These are phyloP conservation scores for Paraphaeosphaeria minitans DNA, from an alignment of 2,329 filamentous ascomycete genomes.

Conservation along the genomic window DNA sequence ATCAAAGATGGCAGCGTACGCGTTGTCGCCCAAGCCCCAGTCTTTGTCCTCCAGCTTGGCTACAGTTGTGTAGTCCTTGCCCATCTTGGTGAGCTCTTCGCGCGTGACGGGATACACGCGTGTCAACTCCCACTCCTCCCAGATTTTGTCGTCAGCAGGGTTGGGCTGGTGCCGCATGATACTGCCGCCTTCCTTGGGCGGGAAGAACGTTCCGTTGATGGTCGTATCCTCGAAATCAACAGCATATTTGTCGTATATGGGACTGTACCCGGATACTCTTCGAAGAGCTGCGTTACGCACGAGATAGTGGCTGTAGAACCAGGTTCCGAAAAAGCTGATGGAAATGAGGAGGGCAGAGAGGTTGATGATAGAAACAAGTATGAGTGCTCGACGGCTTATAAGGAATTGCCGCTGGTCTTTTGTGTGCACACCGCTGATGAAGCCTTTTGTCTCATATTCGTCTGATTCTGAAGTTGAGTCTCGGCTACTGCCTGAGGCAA, in stretches of 20 bases:
- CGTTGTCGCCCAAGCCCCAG: slow-evolving; percentile 19
- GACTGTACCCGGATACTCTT: slow-evolving; percentile 14
- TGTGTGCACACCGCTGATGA: slow-evolving; percentile 2
- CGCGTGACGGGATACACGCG: slow-evolving; percentile 10
- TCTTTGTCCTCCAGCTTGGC: slow-evolving; percentile 11
- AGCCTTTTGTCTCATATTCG: slow-evolving; percentile 9
- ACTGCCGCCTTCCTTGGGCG: slow-evolving; percentile 3
- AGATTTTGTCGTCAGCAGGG: slow-evolving; percentile 6
- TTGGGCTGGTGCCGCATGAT: slow-evolving; percentile 8
- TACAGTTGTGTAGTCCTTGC: slow-evolving; percentile 7
- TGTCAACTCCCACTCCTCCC: slow-evolving; percentile 11
- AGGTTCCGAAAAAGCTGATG: slow-evolving; percentile 1
- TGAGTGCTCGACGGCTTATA: background rate
- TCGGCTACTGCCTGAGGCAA: slow-evolving; percentile 1
- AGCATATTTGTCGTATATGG: slow-evolving; percentile 12
- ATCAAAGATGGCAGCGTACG: slow-evolving; percentile 20
- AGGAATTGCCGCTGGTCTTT: background rate
- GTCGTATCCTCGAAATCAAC: slow-evolving; percentile 7
- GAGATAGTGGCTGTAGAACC: slow-evolving; percentile 3
- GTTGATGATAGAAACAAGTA: background rate
- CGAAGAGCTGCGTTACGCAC: slow-evolving; percentile 14
- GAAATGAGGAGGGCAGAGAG: background rate
- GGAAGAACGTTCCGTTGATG: slow-evolving; percentile 17
- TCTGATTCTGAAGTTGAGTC: slow-evolving; percentile 6
- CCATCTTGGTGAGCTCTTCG: slow-evolving; percentile 11